Evolutionary conservation across 768 basidiomycete genomes (phyloP), one percentile per base, ranked within the genome.

Genomic region (Hemileccinum impolitum): DNA sequence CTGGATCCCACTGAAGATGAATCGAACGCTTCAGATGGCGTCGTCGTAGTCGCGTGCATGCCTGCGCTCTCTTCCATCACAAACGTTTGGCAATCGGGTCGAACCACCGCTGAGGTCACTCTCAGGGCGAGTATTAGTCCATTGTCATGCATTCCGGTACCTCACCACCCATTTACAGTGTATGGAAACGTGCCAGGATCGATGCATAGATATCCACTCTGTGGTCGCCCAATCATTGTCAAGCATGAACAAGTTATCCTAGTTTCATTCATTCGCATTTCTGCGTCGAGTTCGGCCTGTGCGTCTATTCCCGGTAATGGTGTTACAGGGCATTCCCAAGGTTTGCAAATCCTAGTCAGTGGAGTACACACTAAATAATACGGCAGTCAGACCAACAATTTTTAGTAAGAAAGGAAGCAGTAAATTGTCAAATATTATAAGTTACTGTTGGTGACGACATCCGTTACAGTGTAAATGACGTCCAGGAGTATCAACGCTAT

Each of bases 31-130:
- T 79, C 88, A 3, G 71, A 73, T 12, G 87, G 87, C 0, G 82
- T 78, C n/a, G 53, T 97, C n/a, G 77, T 87, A 1, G 63, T 94
- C 14, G 82, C 93, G 1, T 87, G 85, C 50, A 83, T 99, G 75
- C 95, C 96, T 48, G 94, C 95, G 2, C 73, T 97, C 28, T 81
- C 80, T 26, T 85, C 80, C 7, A 71, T 94, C 11, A 94, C 93
- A 1, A 90, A 80, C 63, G 52, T 94, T n/a, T 92, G 90, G 87
- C 84, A 94, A 65, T 80, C 82, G 6, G 94, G 94, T 8, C 72
- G 75, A 53, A 76, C 87, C 68, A 72, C 71, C 2, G 63, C 79
- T 0, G 71, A 72, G 8, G 72, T 86, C 49, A 70, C 76, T 21
- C 60, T 85, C 30, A 67, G 70, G 60, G 94, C 88, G 55, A 69